A percentile compares a stretch with the other conserved stretches of the same genome.
Evolutionary conservation across 2,329 filamentous ascomycete species (phyloP).

Genomic region (Fusarium austroafricanum): DNA sequence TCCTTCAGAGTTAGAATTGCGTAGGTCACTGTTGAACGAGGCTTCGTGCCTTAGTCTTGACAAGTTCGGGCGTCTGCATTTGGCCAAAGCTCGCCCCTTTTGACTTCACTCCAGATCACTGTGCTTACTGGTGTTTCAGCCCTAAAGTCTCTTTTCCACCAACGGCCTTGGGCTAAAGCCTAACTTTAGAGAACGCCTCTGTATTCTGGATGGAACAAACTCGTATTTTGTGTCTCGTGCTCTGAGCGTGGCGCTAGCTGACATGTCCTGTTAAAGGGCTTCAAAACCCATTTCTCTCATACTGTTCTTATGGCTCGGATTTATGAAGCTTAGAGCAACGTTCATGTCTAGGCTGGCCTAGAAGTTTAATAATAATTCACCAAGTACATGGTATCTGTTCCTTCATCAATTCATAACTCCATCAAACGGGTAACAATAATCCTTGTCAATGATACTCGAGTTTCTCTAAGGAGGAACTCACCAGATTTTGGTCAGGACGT

Average conservation of each 20-base stretch:
- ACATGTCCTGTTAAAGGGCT: background rate
- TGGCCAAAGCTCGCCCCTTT: background rate
- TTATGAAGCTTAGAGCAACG: background rate
- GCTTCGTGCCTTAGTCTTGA: background rate
- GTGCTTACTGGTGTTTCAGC: constrained; percentile 5
- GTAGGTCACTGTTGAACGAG: background rate
- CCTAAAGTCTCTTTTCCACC: background rate
- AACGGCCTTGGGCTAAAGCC: background rate
- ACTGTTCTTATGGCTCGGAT: background rate
- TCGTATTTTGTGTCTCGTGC: background rate
- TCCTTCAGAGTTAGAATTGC: background rate
- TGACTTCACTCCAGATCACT: background rate
- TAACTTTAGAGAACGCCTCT: background rate
- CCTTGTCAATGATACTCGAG: too few species aligned
- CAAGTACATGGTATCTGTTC: too few species aligned
- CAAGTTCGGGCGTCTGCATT: constrained; percentile 2
- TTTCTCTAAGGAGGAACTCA: too few species aligned
- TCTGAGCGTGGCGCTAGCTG: background rate
- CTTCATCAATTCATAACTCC: too few species aligned
- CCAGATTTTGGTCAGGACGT: too few species aligned
- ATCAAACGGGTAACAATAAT: too few species aligned
- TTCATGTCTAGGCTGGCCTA: background rate
- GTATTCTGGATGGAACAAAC: background rate
- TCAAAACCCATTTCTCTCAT: background rate
- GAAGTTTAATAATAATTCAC: background rate